phyloP scores from a whole-genome alignment of 2,329 filamentous ascomycete genomes.

The Fusarium sp. region DNA sequence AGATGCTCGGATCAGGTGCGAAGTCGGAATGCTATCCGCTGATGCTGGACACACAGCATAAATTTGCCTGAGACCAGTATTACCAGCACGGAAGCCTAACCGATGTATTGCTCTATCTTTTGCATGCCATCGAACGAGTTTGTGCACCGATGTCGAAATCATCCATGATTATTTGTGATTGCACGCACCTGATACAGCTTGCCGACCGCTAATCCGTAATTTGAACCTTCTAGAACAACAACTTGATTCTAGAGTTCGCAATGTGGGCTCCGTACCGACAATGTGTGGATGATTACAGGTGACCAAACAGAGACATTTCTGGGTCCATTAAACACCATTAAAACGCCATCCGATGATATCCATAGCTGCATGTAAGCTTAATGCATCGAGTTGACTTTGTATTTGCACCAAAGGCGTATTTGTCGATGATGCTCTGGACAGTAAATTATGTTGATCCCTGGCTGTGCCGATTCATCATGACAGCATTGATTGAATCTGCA shows the following conservation, averaged over 20 bases:
- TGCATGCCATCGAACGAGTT: not conserved
- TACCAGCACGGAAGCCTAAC: conserved; percentile 9
- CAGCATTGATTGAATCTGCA: not conserved
- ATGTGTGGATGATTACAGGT: conserved; percentile 7
- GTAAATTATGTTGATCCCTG: not conserved
- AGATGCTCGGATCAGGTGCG: conserved; percentile 33
- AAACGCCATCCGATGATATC: conserved; percentile 9
- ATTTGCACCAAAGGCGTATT: conserved; percentile 7
- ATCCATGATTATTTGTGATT: conserved; percentile 14
- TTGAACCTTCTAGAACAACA: conserved; percentile 40
- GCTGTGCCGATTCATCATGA: conserved; percentile 7
- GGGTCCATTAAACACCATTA: conserved; percentile 7
- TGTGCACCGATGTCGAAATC: not conserved
- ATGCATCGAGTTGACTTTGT: conserved; percentile 5
- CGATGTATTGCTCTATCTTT: conserved; percentile 4
- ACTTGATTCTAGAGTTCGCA: conserved; percentile 30
- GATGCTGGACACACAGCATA: conserved; percentile 6
- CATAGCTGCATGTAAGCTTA: not conserved
- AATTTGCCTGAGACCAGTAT: conserved; percentile 16
- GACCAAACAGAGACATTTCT: conserved; percentile 21
- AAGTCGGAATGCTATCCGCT: conserved; percentile 33
- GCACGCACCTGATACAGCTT: conserved; percentile 4
- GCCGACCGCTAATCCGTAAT: conserved; percentile 26
- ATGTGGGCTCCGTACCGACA: not conserved
- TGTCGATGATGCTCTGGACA: not conserved